Evolutionary conservation across 306 rosid genomes (phyloP), one percentile per base, ranked within the genome.

Genomic region (Lathyrus tuberosus): DNA sequence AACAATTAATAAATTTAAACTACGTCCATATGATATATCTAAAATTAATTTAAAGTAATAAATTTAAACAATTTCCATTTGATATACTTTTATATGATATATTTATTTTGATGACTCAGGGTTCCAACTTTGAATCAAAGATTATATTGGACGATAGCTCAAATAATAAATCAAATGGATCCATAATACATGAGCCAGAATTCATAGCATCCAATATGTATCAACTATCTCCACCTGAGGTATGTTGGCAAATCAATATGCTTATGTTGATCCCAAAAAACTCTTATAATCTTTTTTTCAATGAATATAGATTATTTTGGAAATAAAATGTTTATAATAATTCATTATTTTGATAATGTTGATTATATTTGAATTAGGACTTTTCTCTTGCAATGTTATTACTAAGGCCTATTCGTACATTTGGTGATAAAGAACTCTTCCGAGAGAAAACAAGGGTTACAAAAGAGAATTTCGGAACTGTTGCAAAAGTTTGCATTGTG

Each of bases 211-310:
- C 74, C 44, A 52, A 57, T 1, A 11, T 69, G 7, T 79, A 84
- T 65, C 84, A 72, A 30, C 75, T 68, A 2, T 76, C 83, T 15
- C 79, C 88, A 26, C 41, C 16, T 17, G 82, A 79, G 85, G 87
- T 84, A 80, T 40, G 26, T 6, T 30, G 33, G 33, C 33, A 3
- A 30, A 4, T 30, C 33, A 30, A 30, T 4, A 30, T 30, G 33
- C 33, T 30, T 3, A 30, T 30, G 5, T 3, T 20, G 22, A 20
- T 20, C 22, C 0, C 22, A 20, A 20, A 20, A 20, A 20, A 20
- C 22, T 20, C 4, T 30, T 30, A 30, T 30, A 30, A 30, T 30
- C 33, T 30, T 30, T 30, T 30, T 30, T 0, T 30, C 4, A 2
- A 30, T 30, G 33, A 30, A 30, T 30, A 4, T 30, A 30, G 5